Evolutionary conservation across 352 stramenopile genomes (phyloP), one percentile per base, ranked within the genome.

Genomic region (Pythium plurisporium): DNA sequence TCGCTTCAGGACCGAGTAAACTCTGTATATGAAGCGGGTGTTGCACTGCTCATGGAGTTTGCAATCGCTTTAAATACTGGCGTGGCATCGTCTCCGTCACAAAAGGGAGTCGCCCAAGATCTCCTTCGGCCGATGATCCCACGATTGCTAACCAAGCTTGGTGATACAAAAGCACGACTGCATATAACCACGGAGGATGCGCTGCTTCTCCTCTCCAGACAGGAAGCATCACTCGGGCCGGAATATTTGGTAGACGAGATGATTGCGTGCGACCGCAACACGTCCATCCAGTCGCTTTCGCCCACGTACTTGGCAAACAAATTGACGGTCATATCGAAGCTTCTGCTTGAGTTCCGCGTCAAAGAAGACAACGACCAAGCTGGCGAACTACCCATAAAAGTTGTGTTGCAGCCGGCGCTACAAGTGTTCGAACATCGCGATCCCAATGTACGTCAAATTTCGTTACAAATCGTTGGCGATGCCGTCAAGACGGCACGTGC

Each of bases 221-320:
- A 91, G 43, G 40, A 70, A 6, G 60, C 70, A 0, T 79, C 78
- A 8, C 74, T 88, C 12, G 84, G 84, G 0, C 62, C 84, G 0
- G 73, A 70, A n/a, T 86, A 86, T 70, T n/a, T 94, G 22, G 59
- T 94, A 0, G 76, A 91, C 34, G 79, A 91, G 52, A 74, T 91
- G 60, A 80, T 89, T 40, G 68, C 76, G 2, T 79, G 67, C 40
- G 79, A 91, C 30, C 79, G 79, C n/a, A 86, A 72, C 26, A 65
- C 76, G 12, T 77, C 78, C 0, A 59, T 64, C 0, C 70, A 82
- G 31, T 74, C 79, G 5, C 65, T 86, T 0, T 91, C 79, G 0
- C 62, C 75, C 0, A 76, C 67, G 2, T 88, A 89, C 33, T 37
- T 91, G 17, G 60, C 69, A 19, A 91, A 92, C 69, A 94, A 91